These are phyloP conservation scores for Candida saitoana DNA, from an alignment of 805 yeast species.

Conservation along the genomic window DNA sequence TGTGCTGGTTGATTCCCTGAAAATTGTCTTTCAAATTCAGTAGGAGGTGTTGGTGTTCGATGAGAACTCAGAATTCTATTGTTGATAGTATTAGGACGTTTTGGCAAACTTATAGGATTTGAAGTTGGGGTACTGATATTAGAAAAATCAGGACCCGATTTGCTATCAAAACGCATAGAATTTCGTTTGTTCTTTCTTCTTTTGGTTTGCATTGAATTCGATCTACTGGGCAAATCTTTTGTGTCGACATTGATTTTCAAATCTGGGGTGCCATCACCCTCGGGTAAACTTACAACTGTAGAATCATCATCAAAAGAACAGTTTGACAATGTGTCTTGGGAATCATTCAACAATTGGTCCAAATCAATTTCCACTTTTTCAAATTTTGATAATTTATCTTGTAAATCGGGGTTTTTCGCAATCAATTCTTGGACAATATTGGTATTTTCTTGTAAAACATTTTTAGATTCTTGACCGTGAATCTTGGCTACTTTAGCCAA, in stretches of 20 bases:
- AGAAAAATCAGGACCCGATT: slow-evolving; percentile 17
- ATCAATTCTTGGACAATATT: slow-evolving; percentile 38
- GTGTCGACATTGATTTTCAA: slow-evolving; percentile 7
- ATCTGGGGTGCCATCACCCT: slow-evolving; percentile 9
- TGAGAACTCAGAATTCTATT: slow-evolving; percentile 10
- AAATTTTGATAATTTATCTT: slow-evolving; percentile 23
- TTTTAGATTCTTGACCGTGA: slow-evolving; percentile 48
- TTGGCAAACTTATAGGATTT: slow-evolving; percentile 8
- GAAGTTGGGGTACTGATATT: slow-evolving; percentile 15
- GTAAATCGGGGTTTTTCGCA: slow-evolving; percentile 34
- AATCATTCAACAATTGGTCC: slow-evolving; percentile 30
- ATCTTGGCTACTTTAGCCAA: slow-evolving; percentile 42
- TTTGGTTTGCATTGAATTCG: slow-evolving; percentile 17
- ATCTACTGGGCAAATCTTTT: slow-evolving; percentile 1
- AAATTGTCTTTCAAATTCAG: slow-evolving; percentile 7
- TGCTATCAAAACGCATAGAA: slow-evolving; percentile 27
- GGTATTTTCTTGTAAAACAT: slow-evolving; percentile 44
- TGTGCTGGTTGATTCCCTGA: neutral
- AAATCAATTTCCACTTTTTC: slow-evolving; percentile 29
- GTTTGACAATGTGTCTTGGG: slow-evolving; percentile 27
- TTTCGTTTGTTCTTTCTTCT: slow-evolving; percentile 33
- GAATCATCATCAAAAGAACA: slow-evolving; percentile 33
- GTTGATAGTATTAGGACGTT: slow-evolving; percentile 4
- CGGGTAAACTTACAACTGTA: slow-evolving; percentile 20
- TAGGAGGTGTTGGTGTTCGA: slow-evolving; percentile 28